These are phyloP conservation scores for Mycena capillaripes DNA, from an alignment of 768 basidiomycete species.

Conservation along the genomic window DNA sequence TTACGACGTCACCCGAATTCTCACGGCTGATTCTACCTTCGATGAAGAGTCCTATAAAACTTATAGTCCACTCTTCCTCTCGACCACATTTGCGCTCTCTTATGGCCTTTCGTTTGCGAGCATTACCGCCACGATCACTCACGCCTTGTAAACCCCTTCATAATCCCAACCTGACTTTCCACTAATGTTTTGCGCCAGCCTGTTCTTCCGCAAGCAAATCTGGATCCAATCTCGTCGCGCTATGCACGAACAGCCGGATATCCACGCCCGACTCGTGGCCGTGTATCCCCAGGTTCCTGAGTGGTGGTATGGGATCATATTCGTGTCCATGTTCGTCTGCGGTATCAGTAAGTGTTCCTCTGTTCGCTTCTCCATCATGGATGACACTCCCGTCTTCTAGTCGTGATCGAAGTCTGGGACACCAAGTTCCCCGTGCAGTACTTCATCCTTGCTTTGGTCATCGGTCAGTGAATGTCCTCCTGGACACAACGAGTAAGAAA, in stretches of 20 bases:
- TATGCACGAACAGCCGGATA: constrained; percentile 84
- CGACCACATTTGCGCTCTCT: constrained; percentile 43
- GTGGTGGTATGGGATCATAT: constrained; percentile 86
- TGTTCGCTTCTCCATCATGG: no score
- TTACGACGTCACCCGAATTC: constrained; percentile 72
- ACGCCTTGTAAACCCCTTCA: no score
- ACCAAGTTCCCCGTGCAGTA: constrained; percentile 63
- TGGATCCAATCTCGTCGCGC: constrained; percentile 78
- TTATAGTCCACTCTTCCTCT: constrained; percentile 25
- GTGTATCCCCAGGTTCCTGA: constrained; percentile 83
- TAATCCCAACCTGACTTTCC: no score
- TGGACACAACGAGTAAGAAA: no score
- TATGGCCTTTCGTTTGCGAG: constrained; percentile 78
- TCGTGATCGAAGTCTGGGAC: constrained; percentile 65
- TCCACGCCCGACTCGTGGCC: constrained; percentile 88
- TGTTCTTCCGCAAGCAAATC: constrained; percentile 87
- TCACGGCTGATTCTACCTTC: constrained; percentile 67
- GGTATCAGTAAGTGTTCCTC: no score
- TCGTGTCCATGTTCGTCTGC: constrained; percentile 62
- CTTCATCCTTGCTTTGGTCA: constrained; percentile 79
- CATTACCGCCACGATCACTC: constrained; percentile 67
- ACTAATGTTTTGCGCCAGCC: constrained; percentile 76
- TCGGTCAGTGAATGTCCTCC: constrained; percentile 52
- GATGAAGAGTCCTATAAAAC: constrained; percentile 62
- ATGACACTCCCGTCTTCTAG: no score